Evolutionary conservation across 192 early-diverging fungal species (phyloP).

Genomic region (Allomyces javanicus): DNA sequence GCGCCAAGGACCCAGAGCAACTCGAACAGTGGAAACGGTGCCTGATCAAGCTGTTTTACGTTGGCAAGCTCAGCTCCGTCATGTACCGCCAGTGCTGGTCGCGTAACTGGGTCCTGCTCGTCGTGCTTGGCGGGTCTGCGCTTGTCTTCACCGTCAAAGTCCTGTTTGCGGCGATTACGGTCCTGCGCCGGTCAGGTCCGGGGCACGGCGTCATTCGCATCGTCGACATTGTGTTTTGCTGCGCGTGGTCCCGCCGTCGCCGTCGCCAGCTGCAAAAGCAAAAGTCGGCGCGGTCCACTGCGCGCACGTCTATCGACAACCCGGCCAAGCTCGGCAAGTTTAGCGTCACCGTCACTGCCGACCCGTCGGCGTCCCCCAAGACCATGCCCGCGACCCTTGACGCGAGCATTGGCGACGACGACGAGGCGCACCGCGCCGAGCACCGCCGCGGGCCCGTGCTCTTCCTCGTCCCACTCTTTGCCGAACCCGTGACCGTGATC

Average conservation of each 20-base stretch:
- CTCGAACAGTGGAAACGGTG: not conserved
- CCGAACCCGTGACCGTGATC: not conserved
- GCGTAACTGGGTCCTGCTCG: not conserved
- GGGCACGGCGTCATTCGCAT: not conserved
- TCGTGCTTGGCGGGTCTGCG: not conserved
- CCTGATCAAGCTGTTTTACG: not conserved
- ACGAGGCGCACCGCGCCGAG: not conserved
- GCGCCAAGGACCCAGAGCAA: too few relatives aligned
- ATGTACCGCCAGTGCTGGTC: not conserved
- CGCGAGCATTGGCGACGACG: not conserved
- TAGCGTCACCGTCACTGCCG: too few relatives aligned
- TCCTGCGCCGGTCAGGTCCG: not conserved
- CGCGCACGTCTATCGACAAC: too few relatives aligned
- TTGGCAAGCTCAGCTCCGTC: not conserved
- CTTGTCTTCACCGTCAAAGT: not conserved
- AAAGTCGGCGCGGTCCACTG: too few relatives aligned
- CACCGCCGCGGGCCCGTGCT: not conserved
- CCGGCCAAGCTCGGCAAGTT: too few relatives aligned
- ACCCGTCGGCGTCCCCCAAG: too few relatives aligned
- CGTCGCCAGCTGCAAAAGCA: too few relatives aligned
- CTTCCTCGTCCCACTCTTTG: not conserved
- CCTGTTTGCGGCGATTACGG: not conserved
- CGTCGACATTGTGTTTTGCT: too few relatives aligned
- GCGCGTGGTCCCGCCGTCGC: too few relatives aligned
- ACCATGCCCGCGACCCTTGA: too few relatives aligned